Percentiles rank a stretch among this genome's conserved stretches.
Conservation (phyloP, 2,329 filamentous ascomycete species). For the Trichoderma breve region DNA sequence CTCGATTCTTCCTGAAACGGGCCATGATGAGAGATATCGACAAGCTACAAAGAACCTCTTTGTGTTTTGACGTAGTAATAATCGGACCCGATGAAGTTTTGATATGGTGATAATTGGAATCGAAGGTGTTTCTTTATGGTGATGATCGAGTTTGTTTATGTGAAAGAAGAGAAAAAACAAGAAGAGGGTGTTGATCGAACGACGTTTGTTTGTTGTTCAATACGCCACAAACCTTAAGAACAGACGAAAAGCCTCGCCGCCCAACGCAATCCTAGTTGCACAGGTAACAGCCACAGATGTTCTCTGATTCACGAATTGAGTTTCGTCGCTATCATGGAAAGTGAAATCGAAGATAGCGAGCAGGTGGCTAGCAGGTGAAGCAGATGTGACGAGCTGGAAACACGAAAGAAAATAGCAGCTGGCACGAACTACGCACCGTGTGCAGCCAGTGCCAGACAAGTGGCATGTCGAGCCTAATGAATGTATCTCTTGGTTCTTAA, state of each 20-base stretch:
- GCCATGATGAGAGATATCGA: background rate
- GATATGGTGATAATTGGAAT: background rate
- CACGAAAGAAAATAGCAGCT: background rate
- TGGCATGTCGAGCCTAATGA: background rate
- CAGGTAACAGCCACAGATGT: background rate
- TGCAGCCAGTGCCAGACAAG: background rate
- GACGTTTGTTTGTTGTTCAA: background rate
- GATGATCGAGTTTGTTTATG: background rate
- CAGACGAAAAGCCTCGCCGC: background rate
- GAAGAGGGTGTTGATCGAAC: background rate
- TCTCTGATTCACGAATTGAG: background rate
- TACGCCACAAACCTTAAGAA: background rate
- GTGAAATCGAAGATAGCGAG: background rate
- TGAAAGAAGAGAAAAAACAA: background rate
- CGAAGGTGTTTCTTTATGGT: background rate
- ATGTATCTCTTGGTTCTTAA: background rate
- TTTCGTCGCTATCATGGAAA: background rate
- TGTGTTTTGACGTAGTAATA: background rate
- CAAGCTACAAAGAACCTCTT: background rate
- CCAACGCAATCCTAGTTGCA: background rate
- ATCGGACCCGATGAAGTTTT: background rate
- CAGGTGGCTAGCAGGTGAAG: background rate
- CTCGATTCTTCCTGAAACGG: background rate
- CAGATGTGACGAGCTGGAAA: background rate
- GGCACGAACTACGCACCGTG: background rate